A percentile compares a stretch with the other conserved stretches of the same genome.
Conservation (phyloP, 805 yeast species). For the Wickerhamomyces ciferrii region DNA sequence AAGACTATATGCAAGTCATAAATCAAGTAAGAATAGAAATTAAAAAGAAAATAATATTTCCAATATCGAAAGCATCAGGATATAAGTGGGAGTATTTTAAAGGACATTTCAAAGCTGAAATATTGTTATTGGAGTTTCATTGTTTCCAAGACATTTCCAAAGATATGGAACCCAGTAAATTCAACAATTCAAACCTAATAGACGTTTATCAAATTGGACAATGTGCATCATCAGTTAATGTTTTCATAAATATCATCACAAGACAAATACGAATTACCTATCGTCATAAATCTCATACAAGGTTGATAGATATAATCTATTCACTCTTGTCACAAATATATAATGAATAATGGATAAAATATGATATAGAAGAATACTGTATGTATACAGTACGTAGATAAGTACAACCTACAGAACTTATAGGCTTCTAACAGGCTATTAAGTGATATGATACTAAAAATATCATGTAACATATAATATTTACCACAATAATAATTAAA, state of each 20-base stretch:
- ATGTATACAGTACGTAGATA: too few relatives aligned
- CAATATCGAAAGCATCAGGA: conserved; percentile 17
- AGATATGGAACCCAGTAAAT: conserved; percentile 17
- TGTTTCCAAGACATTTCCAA: conserved; percentile 19
- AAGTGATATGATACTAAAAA: too few relatives aligned
- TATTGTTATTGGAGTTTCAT: conserved; percentile 15
- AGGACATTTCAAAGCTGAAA: conserved; percentile 15
- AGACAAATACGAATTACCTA: conserved; percentile 17
- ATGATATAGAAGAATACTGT: too few relatives aligned
- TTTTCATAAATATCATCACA: conserved; percentile 16
- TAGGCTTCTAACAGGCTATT: too few relatives aligned
- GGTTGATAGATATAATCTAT: conserved; percentile 16
- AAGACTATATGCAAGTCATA: conserved; percentile 13
- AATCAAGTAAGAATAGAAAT: conserved; percentile 16
- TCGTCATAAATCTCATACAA: conserved; percentile 15
- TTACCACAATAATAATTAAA: too few relatives aligned
- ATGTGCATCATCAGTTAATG: conserved; percentile 14
- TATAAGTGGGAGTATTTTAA: conserved; percentile 20
- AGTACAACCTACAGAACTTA: too few relatives aligned
- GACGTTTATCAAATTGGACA: conserved; percentile 9
- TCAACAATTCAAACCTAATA: conserved; percentile 4
- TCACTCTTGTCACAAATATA: conserved; percentile 14
- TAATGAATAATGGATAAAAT: conserved; percentile 1
- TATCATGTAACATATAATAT: too few relatives aligned
- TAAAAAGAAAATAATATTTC: conserved; percentile 11